Percentiles rank a stretch among this genome's conserved stretches.
These are phyloP conservation scores for Metarhizium brunneum DNA, from an alignment of 2,329 filamentous ascomycete species.

Conservation along the genomic window DNA sequence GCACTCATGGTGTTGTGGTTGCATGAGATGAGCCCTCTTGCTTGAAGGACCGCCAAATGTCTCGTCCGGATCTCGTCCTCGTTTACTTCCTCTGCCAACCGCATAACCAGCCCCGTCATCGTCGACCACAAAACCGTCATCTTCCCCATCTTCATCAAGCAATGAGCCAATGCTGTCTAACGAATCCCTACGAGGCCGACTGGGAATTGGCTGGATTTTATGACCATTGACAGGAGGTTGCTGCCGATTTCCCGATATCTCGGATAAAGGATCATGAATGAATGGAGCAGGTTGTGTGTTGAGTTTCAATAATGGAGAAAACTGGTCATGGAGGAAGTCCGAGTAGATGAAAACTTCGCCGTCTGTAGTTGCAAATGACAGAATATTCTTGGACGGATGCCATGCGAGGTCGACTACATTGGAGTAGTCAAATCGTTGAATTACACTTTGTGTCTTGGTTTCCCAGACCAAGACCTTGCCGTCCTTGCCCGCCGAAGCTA, in stretches of 20 bases:
- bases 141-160: slow-evolving; percentile 49
- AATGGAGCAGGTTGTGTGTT: slow-evolving; percentile 70
- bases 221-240: slow-evolving; percentile 42
- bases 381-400: slow-evolving; percentile 82
- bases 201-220: slow-evolving; percentile 36
- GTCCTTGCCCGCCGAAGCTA: slow-evolving; percentile 62
- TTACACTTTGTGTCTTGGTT: slow-evolving; percentile 71
- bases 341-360: slow-evolving; percentile 89
- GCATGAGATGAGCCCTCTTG: slow-evolving; percentile 39
- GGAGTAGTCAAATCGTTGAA: slow-evolving; percentile 69
- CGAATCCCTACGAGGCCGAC: slow-evolving; percentile 50
- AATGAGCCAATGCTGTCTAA: slow-evolving; percentile 75
- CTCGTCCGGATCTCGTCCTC: slow-evolving; percentile 44
- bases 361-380: slow-evolving; percentile 86
- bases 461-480: slow-evolving; percentile 78
- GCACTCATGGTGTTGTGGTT: slow-evolving; percentile 66
- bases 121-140: slow-evolving; percentile 82
- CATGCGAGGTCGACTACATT: slow-evolving; percentile 82
- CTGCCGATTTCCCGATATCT: slow-evolving; percentile 57
- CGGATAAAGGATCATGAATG: slow-evolving; percentile 68
- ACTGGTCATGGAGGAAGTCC: slow-evolving; percentile 54
- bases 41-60: slow-evolving; percentile 30
- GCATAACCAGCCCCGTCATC: slow-evolving; percentile 92
- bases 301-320: slow-evolving; percentile 45
- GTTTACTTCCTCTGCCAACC: slow-evolving; percentile 41